A percentile compares a stretch with the other conserved stretches of the same genome.
Evolutionary conservation across 2,329 filamentous ascomycete genomes (phyloP).

Genomic region (Podosphaera leucotricha): DNA sequence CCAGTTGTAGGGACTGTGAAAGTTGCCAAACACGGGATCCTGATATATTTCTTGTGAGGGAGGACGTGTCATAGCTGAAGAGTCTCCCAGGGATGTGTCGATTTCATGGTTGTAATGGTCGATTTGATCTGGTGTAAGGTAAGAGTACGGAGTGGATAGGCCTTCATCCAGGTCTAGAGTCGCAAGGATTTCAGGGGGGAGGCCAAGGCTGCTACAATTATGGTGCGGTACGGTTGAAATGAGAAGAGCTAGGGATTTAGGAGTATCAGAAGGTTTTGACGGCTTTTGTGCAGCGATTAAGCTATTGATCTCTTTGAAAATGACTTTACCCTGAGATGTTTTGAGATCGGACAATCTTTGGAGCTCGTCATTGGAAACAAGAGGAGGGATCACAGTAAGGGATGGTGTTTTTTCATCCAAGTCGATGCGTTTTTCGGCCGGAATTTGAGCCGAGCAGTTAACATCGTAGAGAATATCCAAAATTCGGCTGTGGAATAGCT

Average conservation of each 20-base stretch:
- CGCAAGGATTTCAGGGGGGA: constrained; percentile 16
- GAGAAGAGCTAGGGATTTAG: constrained; percentile 13
- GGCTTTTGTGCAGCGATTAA: constrained; percentile 10
- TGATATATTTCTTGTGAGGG: constrained; percentile 19
- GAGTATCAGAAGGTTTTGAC: constrained; percentile 3
- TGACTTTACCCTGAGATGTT: constrained; percentile 10
- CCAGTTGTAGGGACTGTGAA: constrained; percentile 90
- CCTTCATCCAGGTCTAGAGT: constrained; percentile 23
- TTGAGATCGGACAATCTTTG: constrained; percentile 5
- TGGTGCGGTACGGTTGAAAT: constrained; percentile 11
- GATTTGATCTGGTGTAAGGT: constrained; percentile 45
- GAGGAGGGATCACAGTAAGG: constrained; percentile 8
- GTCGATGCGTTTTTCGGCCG: constrained; percentile 50
- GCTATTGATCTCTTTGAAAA: constrained; percentile 10
- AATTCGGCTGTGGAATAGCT: constrained; percentile 39
- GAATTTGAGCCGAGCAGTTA: constrained; percentile 63
- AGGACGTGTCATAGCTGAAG: constrained; percentile 10
- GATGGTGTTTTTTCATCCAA: constrained; percentile 21
- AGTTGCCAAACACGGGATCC: constrained; percentile 44
- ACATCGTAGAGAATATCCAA: constrained; percentile 75
- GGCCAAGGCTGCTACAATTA: constrained; percentile 4
- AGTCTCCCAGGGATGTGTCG: constrained; percentile 17
- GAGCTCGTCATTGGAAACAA: constrained; percentile 11
- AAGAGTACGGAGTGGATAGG: constrained; percentile 32
- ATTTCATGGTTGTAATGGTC: constrained; percentile 49